phyloP scores from a whole-genome alignment of 257 asterid genomes.

The Solanum ahanhuiri region DNA sequence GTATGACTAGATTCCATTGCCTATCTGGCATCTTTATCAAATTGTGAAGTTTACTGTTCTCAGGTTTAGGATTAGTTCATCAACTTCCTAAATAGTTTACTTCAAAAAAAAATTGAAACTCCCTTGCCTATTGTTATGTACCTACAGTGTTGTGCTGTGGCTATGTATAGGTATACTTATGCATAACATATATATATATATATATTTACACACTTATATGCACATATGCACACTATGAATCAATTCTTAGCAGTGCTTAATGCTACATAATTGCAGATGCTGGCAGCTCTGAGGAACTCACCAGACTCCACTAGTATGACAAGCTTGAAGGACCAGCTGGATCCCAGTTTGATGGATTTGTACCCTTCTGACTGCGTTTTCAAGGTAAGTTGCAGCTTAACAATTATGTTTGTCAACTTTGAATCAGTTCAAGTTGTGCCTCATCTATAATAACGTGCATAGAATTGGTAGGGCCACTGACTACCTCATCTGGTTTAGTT shows the following conservation, averaged over 20 bases:
- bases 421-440: background rate
- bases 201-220: background rate
- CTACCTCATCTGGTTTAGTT: background rate
- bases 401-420: background rate
- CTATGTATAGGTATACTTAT: background rate
- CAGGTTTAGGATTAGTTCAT: background rate
- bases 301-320: constrained; percentile 81
- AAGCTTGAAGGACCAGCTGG: constrained; percentile 70
- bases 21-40: background rate
- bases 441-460: background rate
- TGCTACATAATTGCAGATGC: constrained; percentile 52
- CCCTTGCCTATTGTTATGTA: background rate
- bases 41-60: background rate
- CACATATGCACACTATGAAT: background rate
- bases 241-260: background rate
- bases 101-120: background rate
- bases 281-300: constrained; percentile 63
- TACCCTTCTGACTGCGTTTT: constrained; percentile 90
- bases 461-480: background rate
- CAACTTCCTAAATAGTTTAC: background rate
- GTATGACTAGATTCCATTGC: background rate
- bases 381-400: constrained; percentile 41
- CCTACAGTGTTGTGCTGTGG: background rate
- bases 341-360: constrained; percentile 69
- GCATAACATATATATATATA: background rate